phyloP scores from a whole-genome alignment of 495 filamentous ascomycete species.

The Pyronema domesticum region DNA sequence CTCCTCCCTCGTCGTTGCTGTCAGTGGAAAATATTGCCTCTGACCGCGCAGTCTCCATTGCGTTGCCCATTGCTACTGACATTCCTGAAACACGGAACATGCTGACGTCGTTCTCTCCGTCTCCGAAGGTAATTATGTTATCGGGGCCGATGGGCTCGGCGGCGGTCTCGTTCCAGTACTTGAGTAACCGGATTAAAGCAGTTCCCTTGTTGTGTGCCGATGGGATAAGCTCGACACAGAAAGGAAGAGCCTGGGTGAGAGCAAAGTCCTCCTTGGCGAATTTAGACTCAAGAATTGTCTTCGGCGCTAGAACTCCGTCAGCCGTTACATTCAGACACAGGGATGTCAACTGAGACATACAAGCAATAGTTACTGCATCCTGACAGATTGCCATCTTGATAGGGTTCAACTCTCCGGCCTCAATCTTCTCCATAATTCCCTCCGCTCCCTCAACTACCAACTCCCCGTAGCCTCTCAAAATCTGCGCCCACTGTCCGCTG shows the following conservation, averaged over 20 bases:
- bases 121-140: constrained; percentile 3
- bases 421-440: not conserved
- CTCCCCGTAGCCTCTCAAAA: constrained; percentile 5
- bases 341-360: not conserved
- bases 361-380: not conserved
- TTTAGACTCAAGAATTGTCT: not conserved
- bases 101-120: constrained; percentile 7
- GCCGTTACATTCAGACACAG: not conserved
- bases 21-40: not conserved
- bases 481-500: not conserved
- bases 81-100: constrained; percentile 5
- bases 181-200: not conserved
- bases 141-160: not conserved
- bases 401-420: constrained; percentile 1
- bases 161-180: not conserved
- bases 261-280: constrained; percentile 1
- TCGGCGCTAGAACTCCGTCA: not conserved
- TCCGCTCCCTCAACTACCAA: not conserved
- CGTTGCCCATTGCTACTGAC: constrained; percentile 6
- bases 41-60: not conserved
- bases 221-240: constrained; percentile 3
- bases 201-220: constrained; percentile 4
- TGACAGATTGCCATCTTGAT: constrained; percentile 5
- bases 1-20: constrained; percentile 3
- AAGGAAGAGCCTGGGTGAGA: not conserved